Conservation (phyloP, 768 basidiomycete genomes). For the Gautieria morchelliformis region DNA sequence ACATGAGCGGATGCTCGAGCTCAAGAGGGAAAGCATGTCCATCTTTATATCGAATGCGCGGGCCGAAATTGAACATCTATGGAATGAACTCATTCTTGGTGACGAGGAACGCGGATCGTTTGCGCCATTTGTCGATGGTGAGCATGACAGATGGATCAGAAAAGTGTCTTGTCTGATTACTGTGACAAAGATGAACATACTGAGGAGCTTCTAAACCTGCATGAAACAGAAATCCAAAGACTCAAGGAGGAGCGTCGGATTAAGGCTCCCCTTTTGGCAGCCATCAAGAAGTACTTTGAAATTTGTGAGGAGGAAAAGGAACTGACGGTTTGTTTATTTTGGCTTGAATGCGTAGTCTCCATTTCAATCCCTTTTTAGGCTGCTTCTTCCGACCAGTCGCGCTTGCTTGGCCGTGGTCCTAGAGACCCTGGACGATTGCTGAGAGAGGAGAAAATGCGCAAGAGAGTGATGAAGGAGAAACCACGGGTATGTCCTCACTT, state of each 20-base stretch:
- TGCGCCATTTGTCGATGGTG: slow-evolving; percentile 76
- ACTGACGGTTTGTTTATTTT: slow-evolving; percentile 36
- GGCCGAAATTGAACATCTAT: slow-evolving; percentile 68
- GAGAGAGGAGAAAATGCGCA: slow-evolving; percentile 95
- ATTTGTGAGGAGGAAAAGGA: slow-evolving; percentile 88
- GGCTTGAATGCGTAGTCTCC: not conserved
- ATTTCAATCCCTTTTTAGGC: slow-evolving; percentile 23
- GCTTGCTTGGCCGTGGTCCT: slow-evolving; percentile 70
- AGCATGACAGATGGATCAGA: slow-evolving; percentile 13
- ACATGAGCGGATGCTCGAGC: slow-evolving; percentile 78
- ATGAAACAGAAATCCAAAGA: slow-evolving; percentile 75
- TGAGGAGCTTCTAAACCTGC: slow-evolving; percentile 75
- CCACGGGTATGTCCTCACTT: slow-evolving; percentile 52
- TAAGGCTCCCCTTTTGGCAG: slow-evolving; percentile 66
- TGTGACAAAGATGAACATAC: slow-evolving; percentile 63
- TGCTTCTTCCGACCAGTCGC: slow-evolving; percentile 70
- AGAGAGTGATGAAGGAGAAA: slow-evolving; percentile 86
- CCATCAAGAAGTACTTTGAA: slow-evolving; percentile 82
- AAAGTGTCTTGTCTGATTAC: not conserved
- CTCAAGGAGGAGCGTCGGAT: slow-evolving; percentile 75
- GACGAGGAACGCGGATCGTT: slow-evolving; percentile 78
- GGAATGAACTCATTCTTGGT: slow-evolving; percentile 80
- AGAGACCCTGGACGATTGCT: slow-evolving; percentile 80
- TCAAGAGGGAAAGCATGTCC: slow-evolving; percentile 82
- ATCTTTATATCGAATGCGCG: slow-evolving; percentile 77